Base-by-base conservation (phyloP, 805 yeast genomes). In the Ogataea allantospora region DNA sequence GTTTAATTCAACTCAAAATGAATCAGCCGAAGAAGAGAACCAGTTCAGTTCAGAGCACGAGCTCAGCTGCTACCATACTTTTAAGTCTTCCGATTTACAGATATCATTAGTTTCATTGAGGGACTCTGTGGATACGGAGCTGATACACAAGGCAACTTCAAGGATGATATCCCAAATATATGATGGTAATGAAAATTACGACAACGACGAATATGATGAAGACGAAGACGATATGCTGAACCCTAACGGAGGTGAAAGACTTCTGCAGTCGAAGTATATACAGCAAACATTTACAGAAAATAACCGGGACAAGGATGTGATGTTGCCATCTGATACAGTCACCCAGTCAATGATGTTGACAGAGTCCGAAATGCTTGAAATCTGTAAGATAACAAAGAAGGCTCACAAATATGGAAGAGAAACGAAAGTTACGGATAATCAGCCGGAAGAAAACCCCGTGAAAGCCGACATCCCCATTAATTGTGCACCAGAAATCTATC, bases 401-500 rank as follows among this genome's bases (percentile, higher is more conserved):
- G n/a, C n/a, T n/a, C n/a, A n/a, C n/a, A n/a, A n/a, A n/a, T n/a
- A n/a, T n/a, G 6, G 15, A 24, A 6, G 15, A 5, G 12, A 21
- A 4, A 21, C 8, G 4, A 7, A 21, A 7, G 8, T n/a, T 9
- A 4, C 7, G 11, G 23, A 21, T 21, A 7, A 7, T 9, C 23
- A 9, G 11, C 23, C 23, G 4, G 11, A 21, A 9, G 23, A 21
- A 10, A 10, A 21, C 8, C 23, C 8, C 9, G 11, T 21, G 11
- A 21, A 15, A 1, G 11, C 35, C 23, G 7, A 10, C 14, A 6
- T 11, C 15, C 5, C 13, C 3, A 10, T 18, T 11, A 39, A 35
- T 19, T 39, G 41, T 29, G 51, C 48, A 15, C 42, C 53, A 15
- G 51, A 40, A 15, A 48, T 50, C 6, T 50, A 50, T 29, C 28